Evolutionary conservation across 1,284 basidiomycete genomes (phyloP).

Genomic region (Volvariella surrecta): DNA sequence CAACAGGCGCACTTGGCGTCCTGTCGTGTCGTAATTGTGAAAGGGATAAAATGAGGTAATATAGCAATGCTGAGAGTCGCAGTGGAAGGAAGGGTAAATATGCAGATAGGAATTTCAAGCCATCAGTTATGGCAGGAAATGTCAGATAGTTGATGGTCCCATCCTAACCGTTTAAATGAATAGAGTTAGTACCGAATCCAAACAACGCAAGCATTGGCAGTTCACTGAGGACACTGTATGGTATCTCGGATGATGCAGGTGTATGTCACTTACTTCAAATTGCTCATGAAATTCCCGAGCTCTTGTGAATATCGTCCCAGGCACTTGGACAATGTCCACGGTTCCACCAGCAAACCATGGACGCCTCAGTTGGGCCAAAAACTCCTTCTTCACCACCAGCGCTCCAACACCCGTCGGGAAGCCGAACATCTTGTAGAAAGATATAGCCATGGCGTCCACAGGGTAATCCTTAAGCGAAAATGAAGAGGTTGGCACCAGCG

Average conservation of each 20-base stretch:
- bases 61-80: conserved; percentile 56
- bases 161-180: conserved; percentile 44
- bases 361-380: conserved; percentile 48
- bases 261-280: conserved; percentile 51
- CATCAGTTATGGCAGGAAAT: conserved; percentile 66
- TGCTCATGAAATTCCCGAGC: conserved; percentile 53
- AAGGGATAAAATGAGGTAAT: conserved; percentile 47
- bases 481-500: conserved; percentile 62
- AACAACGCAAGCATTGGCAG: not conserved
- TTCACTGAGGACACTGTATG: no score
- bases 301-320: conserved; percentile 57
- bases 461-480: conserved; percentile 59
- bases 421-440: conserved; percentile 87
- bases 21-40: conserved; percentile 48
- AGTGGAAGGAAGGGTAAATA: conserved; percentile 72
- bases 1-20: conserved; percentile 45
- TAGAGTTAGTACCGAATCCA: not conserved
- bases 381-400: conserved; percentile 63
- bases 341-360: conserved; percentile 84
- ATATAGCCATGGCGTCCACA: conserved; percentile 75
- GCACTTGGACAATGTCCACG: conserved; percentile 74
- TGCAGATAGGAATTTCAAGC: conserved; percentile 63
- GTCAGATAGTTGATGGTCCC: conserved; percentile 77
- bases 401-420: conserved; percentile 82
- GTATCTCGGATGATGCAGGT: not conserved